phyloP scores from a whole-genome alignment of 179 eudicot genomes.

The Spergularia azorica region DNA sequence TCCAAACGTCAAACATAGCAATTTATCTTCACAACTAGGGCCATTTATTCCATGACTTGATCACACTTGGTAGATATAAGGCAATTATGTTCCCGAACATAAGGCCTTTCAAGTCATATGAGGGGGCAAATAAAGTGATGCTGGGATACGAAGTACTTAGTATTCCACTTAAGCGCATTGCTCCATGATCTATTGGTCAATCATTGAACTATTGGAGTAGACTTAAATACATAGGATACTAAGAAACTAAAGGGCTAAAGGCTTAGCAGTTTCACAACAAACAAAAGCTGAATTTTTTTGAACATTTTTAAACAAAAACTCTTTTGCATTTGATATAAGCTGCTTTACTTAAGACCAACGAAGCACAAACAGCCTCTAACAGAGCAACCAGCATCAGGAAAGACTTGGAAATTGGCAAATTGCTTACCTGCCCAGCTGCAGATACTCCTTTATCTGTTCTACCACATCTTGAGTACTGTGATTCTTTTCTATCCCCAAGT shows the following conservation, averaged over 20 bases:
- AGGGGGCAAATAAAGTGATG: no score
- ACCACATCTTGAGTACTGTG: slow-evolving; percentile 86
- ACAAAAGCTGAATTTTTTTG: neutral
- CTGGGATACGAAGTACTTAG: no score
- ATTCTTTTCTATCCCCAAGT: slow-evolving; percentile 60
- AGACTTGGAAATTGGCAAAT: neutral
- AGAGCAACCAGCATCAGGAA: slow-evolving; percentile 1
- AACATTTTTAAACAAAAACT: neutral
- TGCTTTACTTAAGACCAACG: neutral
- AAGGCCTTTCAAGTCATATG: no score
- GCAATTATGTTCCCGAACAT: neutral
- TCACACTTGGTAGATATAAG: neutral
- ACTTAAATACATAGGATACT: no score
- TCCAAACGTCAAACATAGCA: slow-evolving; percentile 1
- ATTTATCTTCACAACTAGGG: no score
- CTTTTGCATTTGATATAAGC: neutral
- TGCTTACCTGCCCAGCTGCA: slow-evolving; percentile 84
- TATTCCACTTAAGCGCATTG: no score
- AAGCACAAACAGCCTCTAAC: neutral
- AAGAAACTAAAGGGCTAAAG: neutral
- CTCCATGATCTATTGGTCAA: no score
- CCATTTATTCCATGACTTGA: neutral
- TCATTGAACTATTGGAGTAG: no score
- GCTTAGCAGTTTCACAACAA: neutral
- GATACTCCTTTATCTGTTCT: slow-evolving; percentile 98